Base-by-base conservation (phyloP, 1,284 basidiomycete genomes). In the Boletus hoseneyae region DNA sequence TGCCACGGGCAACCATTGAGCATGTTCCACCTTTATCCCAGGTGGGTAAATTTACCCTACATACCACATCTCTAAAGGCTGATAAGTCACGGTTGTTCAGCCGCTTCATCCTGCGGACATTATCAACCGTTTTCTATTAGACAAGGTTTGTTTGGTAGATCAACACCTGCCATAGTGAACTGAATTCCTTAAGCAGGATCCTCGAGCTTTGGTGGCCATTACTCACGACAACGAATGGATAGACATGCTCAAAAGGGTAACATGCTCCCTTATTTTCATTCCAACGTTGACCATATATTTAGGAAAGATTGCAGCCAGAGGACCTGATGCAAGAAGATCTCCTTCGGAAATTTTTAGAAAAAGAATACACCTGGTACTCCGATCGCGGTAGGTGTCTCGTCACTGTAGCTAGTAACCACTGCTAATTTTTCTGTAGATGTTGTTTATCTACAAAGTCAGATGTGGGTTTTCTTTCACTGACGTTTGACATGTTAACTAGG, bases 71-170 rank as follows among this genome's bases (percentile, higher is more conserved):
- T 16, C 19, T 21, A 33, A 13, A 25, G 4, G 13, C n/a, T 15
- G 21, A 36, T 3, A n/a, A n/a, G n/a, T n/a, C n/a, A n/a, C 5
- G 6, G 15, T 34, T 11, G 11, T 25, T 19, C 29, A 51, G 50
- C 32, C 41, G 5, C 19, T 30, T 21, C 47, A 51, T 32, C 50
- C 50, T 30, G 36, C 42, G 0, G 50, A 51, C 27, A 37, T 23
- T 4, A 44, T 51, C 37, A 51, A 51, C n/a, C 47, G 23, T 19
- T 50, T 6, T 32, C 42, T 51, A 19, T 19, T 51, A 10, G 23
- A 50, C 11, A 43, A 35, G 47, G 50, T 51, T 21, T 6, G 39
- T 18, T 12, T 25, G 11, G 32, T 8, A 29, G 6, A 27, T 4
- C 7, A 3, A 18, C 13, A 9, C 4, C 11, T 12, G 8, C 4